Conservation (phyloP, 164 flowering plant genomes). For the Tinospora cordifolia region DNA sequence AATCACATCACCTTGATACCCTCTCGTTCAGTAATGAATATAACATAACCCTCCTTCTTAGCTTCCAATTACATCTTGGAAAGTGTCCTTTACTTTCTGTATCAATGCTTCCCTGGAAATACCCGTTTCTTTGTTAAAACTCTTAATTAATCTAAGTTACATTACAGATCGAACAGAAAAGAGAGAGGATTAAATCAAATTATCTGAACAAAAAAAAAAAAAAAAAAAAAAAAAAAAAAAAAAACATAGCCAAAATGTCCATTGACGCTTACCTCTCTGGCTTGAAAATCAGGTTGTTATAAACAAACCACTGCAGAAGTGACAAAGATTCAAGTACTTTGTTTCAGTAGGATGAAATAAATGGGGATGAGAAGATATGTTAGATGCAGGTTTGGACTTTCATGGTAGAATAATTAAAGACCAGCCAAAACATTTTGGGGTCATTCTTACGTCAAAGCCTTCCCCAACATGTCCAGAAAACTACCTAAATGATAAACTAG, state of each 20-base stretch:
- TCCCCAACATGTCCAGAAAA: not conserved
- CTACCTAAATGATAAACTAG: not conserved
- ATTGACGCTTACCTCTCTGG: conserved; percentile 57
- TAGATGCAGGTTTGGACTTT: not conserved
- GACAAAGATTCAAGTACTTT: conserved; percentile 1
- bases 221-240: too few relatives aligned
- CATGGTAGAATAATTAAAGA: not conserved
- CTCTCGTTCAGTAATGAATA: not conserved
- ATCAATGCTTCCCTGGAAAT: conserved; percentile 64
- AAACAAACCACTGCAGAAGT: conserved; percentile 76
- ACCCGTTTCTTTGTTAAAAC: not conserved
- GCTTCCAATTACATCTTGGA: conserved; percentile 54
- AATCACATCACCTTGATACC: not conserved
- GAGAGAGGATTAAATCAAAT: not conserved
- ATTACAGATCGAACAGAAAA: too few relatives aligned
- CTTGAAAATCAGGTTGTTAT: conserved; percentile 64
- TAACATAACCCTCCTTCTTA: conserved; percentile 6
- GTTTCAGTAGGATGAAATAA: not conserved
- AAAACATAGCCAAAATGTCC: too few relatives aligned
- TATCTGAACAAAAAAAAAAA: too few relatives aligned
- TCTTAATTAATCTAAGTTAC: not conserved
- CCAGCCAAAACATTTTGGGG: not conserved
- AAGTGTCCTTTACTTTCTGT: conserved; percentile 48
- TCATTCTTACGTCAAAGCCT: not conserved
- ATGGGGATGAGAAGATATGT: not conserved